phyloP scores from a whole-genome alignment of 305 asterid species.

The Salvia sclarea region DNA sequence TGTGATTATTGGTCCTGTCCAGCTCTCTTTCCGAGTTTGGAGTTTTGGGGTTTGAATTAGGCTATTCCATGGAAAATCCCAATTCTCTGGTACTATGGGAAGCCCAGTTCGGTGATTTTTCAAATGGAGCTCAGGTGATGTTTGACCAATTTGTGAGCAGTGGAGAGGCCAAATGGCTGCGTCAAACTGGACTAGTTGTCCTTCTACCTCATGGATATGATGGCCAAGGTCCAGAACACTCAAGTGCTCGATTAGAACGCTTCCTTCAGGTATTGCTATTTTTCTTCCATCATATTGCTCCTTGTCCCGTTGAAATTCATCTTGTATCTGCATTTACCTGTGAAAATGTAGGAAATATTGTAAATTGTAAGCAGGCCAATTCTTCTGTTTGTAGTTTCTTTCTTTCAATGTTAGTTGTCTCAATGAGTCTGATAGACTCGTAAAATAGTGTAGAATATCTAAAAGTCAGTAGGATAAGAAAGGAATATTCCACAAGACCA shows the following conservation, averaged over 20 bases:
- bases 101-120: slow-evolving; percentile 95
- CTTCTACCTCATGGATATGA: slow-evolving; percentile 95
- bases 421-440: background rate
- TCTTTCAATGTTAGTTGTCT: background rate
- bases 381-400: slow-evolving; percentile 7
- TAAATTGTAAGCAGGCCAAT: slow-evolving; percentile 4
- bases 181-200: slow-evolving; percentile 84
- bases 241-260: slow-evolving; percentile 92
- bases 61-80: slow-evolving; percentile 97
- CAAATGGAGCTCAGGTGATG: slow-evolving; percentile 92
- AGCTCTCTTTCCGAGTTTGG: slow-evolving; percentile 96
- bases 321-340: slow-evolving; percentile 18
- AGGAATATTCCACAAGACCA: background rate
- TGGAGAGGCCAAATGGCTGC: slow-evolving; percentile 97
- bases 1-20: slow-evolving; percentile 35
- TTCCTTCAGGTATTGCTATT: slow-evolving; percentile 68
- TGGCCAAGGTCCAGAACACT: slow-evolving; percentile 98
- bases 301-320: background rate
- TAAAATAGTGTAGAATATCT: background rate
- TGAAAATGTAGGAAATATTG: background rate
- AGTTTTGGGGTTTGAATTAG: slow-evolving; percentile 91
- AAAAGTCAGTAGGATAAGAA: background rate
- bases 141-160: slow-evolving; percentile 95
- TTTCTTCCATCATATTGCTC: slow-evolving; percentile 20
- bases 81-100: slow-evolving; percentile 90